These are phyloP conservation scores for Epichloe sp. DNA, from an alignment of 2,329 filamentous ascomycete genomes.

Conservation along the genomic window DNA sequence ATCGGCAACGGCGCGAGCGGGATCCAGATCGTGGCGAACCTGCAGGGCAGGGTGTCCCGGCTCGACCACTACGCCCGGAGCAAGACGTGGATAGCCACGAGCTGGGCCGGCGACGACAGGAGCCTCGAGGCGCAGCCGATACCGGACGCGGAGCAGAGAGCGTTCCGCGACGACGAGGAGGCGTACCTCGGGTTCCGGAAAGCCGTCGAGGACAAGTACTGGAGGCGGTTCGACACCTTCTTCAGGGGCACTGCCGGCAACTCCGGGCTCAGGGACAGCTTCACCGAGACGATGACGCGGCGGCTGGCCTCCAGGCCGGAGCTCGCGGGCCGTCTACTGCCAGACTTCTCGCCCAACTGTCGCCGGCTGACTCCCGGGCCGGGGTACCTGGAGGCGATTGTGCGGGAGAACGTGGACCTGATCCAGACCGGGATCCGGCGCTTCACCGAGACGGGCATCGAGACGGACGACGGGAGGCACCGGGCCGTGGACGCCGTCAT, in stretches of 20 bases:
- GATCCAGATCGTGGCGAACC: constrained; percentile 40
- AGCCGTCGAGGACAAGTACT: constrained; percentile 46
- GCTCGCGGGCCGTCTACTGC: constrained; percentile 41
- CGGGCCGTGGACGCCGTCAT: constrained; percentile 51
- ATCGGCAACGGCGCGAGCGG: constrained; percentile 53
- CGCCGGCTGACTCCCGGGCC: constrained; percentile 50
- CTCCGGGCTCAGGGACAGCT: constrained; percentile 30
- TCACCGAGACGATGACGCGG: constrained; percentile 34
- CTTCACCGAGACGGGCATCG: constrained; percentile 47
- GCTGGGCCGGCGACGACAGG: constrained; percentile 43
- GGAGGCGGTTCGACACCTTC: constrained; percentile 40
- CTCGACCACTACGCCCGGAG: constrained; percentile 54
- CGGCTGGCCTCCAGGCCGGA: constrained; percentile 41
- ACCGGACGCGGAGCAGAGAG: constrained; percentile 39
- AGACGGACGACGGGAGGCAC: constrained; percentile 42
- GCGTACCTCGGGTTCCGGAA: constrained; percentile 49
- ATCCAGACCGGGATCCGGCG: constrained; percentile 42
- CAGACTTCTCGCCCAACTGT: constrained; percentile 52
- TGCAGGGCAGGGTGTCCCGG: constrained; percentile 33
- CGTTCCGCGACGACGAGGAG: constrained; percentile 42
- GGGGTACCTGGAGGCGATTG: constrained; percentile 53
- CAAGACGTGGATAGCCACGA: constrained; percentile 54
- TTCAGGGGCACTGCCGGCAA: constrained; percentile 41
- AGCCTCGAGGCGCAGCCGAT: constrained; percentile 43
- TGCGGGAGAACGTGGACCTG: constrained; percentile 47